Base-by-base conservation (phyloP, 306 rosid genomes). In the Cyamopsis tetragonoloba region DNA sequence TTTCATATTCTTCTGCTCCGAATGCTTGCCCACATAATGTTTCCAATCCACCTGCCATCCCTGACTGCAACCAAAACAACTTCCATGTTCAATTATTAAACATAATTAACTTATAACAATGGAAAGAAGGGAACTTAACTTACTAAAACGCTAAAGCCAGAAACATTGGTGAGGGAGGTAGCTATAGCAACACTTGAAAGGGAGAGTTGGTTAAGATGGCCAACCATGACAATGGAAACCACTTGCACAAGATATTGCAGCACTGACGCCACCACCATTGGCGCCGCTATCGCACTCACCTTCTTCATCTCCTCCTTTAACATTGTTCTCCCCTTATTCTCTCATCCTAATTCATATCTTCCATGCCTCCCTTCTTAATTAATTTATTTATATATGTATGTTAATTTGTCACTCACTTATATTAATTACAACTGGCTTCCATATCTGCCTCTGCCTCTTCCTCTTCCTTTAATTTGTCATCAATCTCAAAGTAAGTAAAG, bases 31-130 rank as follows among this genome's bases (percentile, higher is more conserved):
- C 92, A 47, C 87, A 84, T 8, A 87, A 62, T 3, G 92, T 87
- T 79, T 84, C 92, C 74, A 87, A 72, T 48, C 84, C 92, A 68
- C 89, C 89, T 7, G 82, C 86, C 84, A 87, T 61, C 7, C 92
- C 92, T 20, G 82, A 71, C 89, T 87, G 70, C 49, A 39, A 59
- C n/a, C n/a, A n/a, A n/a, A n/a, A n/a, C n/a, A n/a, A n/a, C n/a
- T n/a, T n/a, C n/a, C n/a, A n/a, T n/a, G n/a, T n/a, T n/a, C n/a
- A n/a, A n/a, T n/a, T n/a, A n/a, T n/a, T n/a, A n/a, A n/a, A n/a
- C n/a, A n/a, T n/a, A n/a, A n/a, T n/a, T n/a, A n/a, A n/a, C n/a
- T n/a, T n/a, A n/a, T n/a, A n/a, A n/a, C n/a, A n/a, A n/a, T n/a
- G n/a, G n/a, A n/a, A n/a, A n/a, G n/a, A n/a, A n/a, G n/a, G n/a